Evolutionary conservation across 805 yeast species (phyloP), one percentile per base, ranked within the genome.

Genomic region (Metschnikowia hibisci): DNA sequence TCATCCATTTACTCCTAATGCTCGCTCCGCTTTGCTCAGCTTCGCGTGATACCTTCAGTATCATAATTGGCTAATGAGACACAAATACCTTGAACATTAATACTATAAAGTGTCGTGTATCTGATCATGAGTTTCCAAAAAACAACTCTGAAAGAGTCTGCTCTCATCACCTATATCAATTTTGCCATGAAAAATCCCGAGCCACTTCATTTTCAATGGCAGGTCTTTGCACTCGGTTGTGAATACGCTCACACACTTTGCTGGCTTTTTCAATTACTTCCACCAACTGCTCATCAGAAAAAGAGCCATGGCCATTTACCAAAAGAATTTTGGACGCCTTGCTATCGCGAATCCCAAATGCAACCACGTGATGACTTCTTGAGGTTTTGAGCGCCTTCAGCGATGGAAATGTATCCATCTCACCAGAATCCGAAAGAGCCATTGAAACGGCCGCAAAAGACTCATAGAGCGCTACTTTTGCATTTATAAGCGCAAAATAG

Each of bases 401-500:
- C 2, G 69, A 53, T 1, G 93, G 91, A 38, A 71, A 65, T 10
- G 42, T 31, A 2, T 66, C 38, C 9, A 69, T 53, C 4, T 73
- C 40, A 3, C 65, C 57, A 1, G 63, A 61, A 3, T 41, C 44
- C 41, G 26, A 60, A 13, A 38, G 40, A 12, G 53, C 49, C n/a
- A 80, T 59, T 4, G 80, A 66, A 0, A 76, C 65, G 13, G 89
- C 78, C 0, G 78, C 73, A 53, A 82, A 81, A 0, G 89, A 76
- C n/a, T 75, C 64, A 37, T 71, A 67, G 42, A 91, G 62, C 0
- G 88, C 83, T 14, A 90, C 72, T 35, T 87, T 88, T 6, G 96
- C 84, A 61, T 89, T 91, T 1, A 89, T 61, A 34, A 91, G 71
- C 0, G 97, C 95, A 49, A 86, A 63, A 49, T 72, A 81, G 1